Conservation (phyloP, 495 filamentous ascomycete species). For the Cercophora samala region DNA sequence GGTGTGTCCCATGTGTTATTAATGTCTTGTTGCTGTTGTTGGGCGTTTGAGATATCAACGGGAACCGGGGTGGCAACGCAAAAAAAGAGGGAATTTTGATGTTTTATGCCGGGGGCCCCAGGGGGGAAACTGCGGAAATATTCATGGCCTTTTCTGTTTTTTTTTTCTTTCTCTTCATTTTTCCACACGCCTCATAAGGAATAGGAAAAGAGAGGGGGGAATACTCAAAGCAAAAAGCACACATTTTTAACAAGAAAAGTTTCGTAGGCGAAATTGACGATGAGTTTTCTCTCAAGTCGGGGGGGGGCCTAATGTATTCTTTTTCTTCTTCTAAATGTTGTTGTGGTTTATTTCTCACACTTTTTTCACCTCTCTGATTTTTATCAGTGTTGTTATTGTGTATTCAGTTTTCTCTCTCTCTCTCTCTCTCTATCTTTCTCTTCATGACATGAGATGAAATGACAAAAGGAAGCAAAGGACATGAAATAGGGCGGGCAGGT, state of each 20-base stretch:
- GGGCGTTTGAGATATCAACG: not conserved
- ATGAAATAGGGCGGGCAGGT: not conserved
- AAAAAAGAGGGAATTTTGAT: conserved; percentile 3
- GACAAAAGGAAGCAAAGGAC: not conserved
- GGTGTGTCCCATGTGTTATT: conserved; percentile 1
- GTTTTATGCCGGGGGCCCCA: not conserved
- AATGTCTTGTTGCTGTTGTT: not conserved
- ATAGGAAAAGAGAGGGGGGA: not conserved
- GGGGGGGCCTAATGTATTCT: not conserved
- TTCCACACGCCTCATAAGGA: not conserved
- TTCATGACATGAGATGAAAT: not conserved
- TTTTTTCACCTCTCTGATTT: not conserved
- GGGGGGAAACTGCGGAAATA: not conserved
- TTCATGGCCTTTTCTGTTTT: conserved; percentile 3
- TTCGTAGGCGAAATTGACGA: not conserved
- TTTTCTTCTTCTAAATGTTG: not conserved
- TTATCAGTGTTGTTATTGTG: not conserved
- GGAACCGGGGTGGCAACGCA: not conserved
- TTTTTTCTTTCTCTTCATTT: not conserved
- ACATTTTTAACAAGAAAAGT: not conserved
- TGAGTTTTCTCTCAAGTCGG: not conserved
- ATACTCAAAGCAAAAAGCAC: not conserved
- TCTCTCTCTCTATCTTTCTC: not conserved
- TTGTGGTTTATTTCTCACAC: not conserved
- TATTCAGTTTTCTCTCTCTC: not conserved